Percentiles rank a stretch among this genome's conserved stretches.
These are phyloP conservation scores for Gonium pectorale DNA, from an alignment of 139 green algal species.

Conservation along the genomic window DNA sequence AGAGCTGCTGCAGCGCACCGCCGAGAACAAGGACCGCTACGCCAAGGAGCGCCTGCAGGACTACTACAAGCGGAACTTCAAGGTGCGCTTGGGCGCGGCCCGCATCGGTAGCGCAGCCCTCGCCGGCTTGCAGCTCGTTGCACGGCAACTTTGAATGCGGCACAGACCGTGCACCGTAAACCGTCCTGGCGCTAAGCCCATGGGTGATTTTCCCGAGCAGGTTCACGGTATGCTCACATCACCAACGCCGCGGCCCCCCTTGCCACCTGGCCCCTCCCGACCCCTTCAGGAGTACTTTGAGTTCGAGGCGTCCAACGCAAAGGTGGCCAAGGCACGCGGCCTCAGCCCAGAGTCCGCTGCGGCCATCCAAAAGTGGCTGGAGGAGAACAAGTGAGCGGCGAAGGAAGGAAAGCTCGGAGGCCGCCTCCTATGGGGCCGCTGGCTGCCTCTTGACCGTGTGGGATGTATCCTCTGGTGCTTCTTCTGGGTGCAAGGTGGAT, in stretches of 20 bases:
- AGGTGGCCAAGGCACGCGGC: conserved; percentile 19
- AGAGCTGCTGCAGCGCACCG: conserved; percentile 50
- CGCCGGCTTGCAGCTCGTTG: too few relatives aligned
- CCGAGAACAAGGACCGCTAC: conserved; percentile 49
- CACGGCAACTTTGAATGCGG: too few relatives aligned
- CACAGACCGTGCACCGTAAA: too few relatives aligned
- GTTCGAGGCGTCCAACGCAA: conserved; percentile 31
- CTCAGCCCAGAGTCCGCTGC: conserved; percentile 40
- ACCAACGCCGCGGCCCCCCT: background rate
- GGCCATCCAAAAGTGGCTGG: conserved; percentile 54
- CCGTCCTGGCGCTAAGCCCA: too few relatives aligned
- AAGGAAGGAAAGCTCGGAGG: too few relatives aligned
- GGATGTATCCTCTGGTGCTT: too few relatives aligned
- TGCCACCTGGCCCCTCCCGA: background rate
- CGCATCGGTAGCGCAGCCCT: too few relatives aligned
- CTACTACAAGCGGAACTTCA: conserved; percentile 57
- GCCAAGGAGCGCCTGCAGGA: conserved; percentile 40
- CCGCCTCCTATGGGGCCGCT: too few relatives aligned
- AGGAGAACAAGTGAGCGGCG: conserved; percentile 52
- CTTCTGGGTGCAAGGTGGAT: too few relatives aligned
- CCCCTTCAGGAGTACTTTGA: conserved; percentile 56
- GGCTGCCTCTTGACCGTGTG: too few relatives aligned
- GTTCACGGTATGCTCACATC: too few relatives aligned
- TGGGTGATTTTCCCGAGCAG: too few relatives aligned
- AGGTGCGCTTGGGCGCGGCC: conserved; percentile 18